Evolutionary conservation across 2,329 filamentous ascomycete species (phyloP).

Genomic region (Didymosphaeria variabile): DNA sequence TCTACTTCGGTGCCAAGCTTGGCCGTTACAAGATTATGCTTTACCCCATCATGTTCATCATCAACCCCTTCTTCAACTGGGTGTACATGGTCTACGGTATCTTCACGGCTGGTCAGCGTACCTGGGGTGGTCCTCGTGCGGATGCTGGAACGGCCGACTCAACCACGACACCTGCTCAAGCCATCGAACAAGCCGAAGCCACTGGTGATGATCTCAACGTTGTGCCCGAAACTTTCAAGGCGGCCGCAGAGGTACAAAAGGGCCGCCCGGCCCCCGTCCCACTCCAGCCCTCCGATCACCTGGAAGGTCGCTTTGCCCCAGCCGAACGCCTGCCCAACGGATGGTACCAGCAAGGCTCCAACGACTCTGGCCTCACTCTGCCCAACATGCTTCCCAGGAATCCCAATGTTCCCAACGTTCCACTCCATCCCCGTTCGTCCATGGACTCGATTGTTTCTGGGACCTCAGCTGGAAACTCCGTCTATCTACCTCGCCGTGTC

Average conservation of each 20-base stretch:
- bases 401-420: conserved; percentile 55
- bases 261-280: conserved; percentile 62
- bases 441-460: conserved; percentile 72
- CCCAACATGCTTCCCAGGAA: conserved; percentile 59
- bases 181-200: conserved; percentile 81
- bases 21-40: conserved; percentile 92
- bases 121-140: conserved; percentile 92
- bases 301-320: conserved; percentile 82
- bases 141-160: conserved; percentile 84
- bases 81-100: conserved; percentile 97
- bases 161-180: conserved; percentile 79
- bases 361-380: conserved; percentile 71
- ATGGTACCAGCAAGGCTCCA: conserved; percentile 70
- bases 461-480: conserved; percentile 65
- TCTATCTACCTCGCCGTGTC: conserved; percentile 73
- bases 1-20: conserved; percentile 91
- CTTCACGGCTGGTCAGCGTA: conserved; percentile 91
- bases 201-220: conserved; percentile 89
- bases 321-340: conserved; percentile 73
- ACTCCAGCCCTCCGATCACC: conserved; percentile 75
- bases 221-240: conserved; percentile 82
- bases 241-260: conserved; percentile 61
- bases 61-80: conserved; percentile 99
- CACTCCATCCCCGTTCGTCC: conserved; percentile 67
- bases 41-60: conserved; percentile 92